Conservation (phyloP, 2,329 filamentous ascomycete genomes). For the Achaetomium macrosporum region DNA sequence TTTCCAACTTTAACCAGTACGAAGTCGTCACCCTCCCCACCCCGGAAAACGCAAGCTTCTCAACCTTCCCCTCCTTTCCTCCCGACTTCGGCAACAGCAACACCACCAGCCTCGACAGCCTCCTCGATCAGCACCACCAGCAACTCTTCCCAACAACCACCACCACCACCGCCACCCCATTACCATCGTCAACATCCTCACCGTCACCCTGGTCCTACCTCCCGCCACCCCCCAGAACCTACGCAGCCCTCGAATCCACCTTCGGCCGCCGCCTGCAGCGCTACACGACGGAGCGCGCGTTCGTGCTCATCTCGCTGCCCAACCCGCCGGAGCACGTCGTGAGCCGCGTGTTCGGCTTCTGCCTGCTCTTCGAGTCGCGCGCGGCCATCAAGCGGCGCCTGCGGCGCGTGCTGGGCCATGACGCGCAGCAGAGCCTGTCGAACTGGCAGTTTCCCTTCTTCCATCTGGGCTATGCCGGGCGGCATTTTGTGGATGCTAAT, state of each 20-base stretch:
- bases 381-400: constrained; percentile 43
- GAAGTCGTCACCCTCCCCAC: constrained; percentile 41
- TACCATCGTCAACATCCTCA: background rate
- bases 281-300: constrained; percentile 56
- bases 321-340: constrained; percentile 44
- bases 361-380: constrained; percentile 53
- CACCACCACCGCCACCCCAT: background rate
- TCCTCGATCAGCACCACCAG: background rate
- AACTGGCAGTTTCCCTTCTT: constrained; percentile 57
- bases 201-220: constrained; percentile 29
- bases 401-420: constrained; percentile 29
- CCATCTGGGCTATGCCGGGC: constrained; percentile 62
- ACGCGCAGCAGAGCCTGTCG: constrained; percentile 43
- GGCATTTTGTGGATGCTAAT: constrained; percentile 31
- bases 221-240: constrained; percentile 45
- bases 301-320: constrained; percentile 48
- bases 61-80: constrained; percentile 31
- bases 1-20: constrained; percentile 25
- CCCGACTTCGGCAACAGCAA: background rate
- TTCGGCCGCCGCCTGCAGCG: constrained; percentile 69
- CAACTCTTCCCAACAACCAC: constrained; percentile 13
- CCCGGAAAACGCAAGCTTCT: constrained; percentile 49
- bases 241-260: constrained; percentile 56
- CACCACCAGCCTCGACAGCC: background rate
- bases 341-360: constrained; percentile 62